A percentile compares a stretch with the other conserved stretches of the same genome.
Evolutionary conservation across 75 land plant species (phyloP).

Genomic region (Pseudotsuga menziesii): DNA sequence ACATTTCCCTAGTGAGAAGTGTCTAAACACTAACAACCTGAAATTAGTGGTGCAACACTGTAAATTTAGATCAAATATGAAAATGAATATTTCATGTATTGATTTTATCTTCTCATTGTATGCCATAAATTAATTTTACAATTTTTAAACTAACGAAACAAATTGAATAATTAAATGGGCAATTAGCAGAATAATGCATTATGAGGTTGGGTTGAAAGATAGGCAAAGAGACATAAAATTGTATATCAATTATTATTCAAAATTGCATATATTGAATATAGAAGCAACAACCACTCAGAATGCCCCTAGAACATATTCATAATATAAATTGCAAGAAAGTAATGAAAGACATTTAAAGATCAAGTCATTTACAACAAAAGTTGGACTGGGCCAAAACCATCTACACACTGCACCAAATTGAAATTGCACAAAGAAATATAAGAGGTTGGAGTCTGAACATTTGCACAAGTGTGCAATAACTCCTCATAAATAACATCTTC

Average conservation of each 20-base stretch:
- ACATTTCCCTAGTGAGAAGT: too few relatives aligned
- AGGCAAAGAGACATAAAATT: background rate
- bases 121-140: too few relatives aligned
- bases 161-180: background rate
- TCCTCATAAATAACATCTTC: background rate
- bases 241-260: too few relatives aligned
- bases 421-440: background rate
- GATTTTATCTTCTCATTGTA: too few relatives aligned
- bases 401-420: background rate
- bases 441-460: background rate
- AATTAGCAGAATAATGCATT: background rate
- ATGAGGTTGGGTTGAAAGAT: background rate
- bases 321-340: background rate
- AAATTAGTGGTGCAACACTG: too few relatives aligned
- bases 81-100: too few relatives aligned
- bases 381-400: background rate
- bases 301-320: too few relatives aligned
- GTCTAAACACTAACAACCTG: too few relatives aligned
- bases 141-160: too few relatives aligned
- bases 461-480: background rate
- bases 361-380: background rate
- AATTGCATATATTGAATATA: too few relatives aligned
- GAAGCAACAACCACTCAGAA: too few relatives aligned
- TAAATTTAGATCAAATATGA: too few relatives aligned
- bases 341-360: background rate